A percentile compares a stretch with the other conserved stretches of the same genome.
These are phyloP conservation scores for Sporothrix brasiliensis DNA, from an alignment of 2,329 filamentous ascomycete species.

Conservation along the genomic window DNA sequence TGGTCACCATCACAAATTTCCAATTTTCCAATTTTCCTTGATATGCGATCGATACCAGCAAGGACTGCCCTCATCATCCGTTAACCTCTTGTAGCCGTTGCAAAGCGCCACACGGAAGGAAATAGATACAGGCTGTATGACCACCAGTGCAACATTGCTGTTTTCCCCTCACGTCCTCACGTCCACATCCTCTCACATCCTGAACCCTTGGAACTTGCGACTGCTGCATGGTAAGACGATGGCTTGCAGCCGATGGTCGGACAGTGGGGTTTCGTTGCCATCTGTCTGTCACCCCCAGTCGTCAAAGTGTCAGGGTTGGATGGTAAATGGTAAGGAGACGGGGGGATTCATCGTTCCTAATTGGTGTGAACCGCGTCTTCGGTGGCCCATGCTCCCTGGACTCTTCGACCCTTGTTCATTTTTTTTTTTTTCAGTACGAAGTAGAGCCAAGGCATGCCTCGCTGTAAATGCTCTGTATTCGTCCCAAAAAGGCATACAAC, in stretches of 20 bases:
- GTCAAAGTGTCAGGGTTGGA: conserved; percentile 8
- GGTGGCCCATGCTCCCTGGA: background rate
- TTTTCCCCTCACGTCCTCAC: background rate
- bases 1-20: background rate
- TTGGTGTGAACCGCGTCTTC: background rate
- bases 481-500: conserved; percentile 16
- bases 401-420: background rate
- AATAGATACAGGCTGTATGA: conserved; percentile 3
- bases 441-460: conserved; percentile 5
- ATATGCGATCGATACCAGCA: conserved; percentile 2
- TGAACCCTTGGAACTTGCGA: background rate
- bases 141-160: too few relatives aligned
- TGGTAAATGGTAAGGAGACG: background rate
- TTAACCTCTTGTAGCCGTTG: conserved; percentile 17
- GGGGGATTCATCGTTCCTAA: conserved; percentile 1
- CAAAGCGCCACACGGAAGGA: conserved; percentile 3
- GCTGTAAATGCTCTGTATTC: conserved; percentile 22
- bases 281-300: background rate
- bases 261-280: background rate
- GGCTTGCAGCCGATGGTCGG: conserved; percentile 26
- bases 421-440: background rate
- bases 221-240: conserved; percentile 6
- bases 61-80: background rate
- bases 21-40: conserved; percentile 1
- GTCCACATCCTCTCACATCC: background rate